Base-by-base conservation (phyloP, 2,329 filamentous ascomycete species). In the Sodiomyces alkalinus region DNA sequence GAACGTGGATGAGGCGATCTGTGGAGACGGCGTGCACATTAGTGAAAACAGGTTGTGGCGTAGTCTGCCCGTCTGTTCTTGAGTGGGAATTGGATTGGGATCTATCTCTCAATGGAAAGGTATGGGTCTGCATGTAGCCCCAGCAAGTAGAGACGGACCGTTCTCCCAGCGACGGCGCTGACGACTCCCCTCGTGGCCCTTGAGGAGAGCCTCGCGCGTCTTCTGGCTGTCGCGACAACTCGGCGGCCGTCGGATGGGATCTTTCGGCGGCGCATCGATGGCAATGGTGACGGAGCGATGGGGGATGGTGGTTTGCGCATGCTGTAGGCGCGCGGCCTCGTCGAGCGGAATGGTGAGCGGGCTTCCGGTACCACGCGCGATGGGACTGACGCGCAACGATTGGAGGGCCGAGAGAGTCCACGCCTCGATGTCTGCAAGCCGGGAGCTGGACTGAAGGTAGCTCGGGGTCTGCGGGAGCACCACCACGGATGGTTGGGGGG, bases 131-230 rank as follows among this genome's bases (percentile, higher is more conserved):
- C n/a, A n/a, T n/a, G n/a, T n/a, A n/a, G n/a, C n/a, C n/a, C n/a
- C n/a, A n/a, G n/a, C 31, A 26, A 14, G 7, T n/a, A n/a, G n/a
- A n/a, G n/a, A n/a, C n/a, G n/a, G n/a, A 92, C 83, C 81, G 52
- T 96, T 98, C 60, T 98, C 90, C 85, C 86, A 96, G 31, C 87
- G 68, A 42, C 87, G 76, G 27, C 87, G 67, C 44, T 87, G 75
- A 19, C 87, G 70, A 42, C 74, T 87, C 19, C 87, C 87, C 52
- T 94, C 85, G 41, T 92, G 92, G 32, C 87, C 87, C 57, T 85
- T 92, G 18, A 90, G 61, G 29, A 92, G 47, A 3, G 74, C 70
- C 39, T 93, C 83, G 12, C 86, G 74, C 28, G 68, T 56, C 31
- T 56, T 54, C 49, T 62, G 51, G 40, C 64, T 69, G 36, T 73